Base-by-base conservation (phyloP, 768 basidiomycete species). In the Boletus patriciae region DNA sequence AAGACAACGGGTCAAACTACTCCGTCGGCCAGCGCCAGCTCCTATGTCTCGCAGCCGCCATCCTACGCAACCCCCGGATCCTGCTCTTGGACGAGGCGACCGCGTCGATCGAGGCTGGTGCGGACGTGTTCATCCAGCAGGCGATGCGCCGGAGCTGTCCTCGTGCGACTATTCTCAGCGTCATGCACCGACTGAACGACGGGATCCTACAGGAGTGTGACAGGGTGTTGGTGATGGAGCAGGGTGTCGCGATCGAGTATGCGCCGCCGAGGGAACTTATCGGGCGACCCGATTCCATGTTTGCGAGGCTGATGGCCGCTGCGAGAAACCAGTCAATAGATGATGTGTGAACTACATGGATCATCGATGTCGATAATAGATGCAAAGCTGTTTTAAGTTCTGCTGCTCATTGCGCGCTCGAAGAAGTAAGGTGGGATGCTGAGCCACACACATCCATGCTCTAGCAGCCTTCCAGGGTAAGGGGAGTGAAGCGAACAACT, bases 11-110 rank as follows among this genome's bases (percentile, higher is more conserved):
- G 2, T 83, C 87, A 6, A 86, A 82, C 51, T 73, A 94, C 60
- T 92, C 89, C 60, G 96, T 96, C 42, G 95, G 95, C 7, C 95
- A 98, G 76, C 83, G 84, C 66, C 95, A 97, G 73, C 74, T 95
- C 11, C 70, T 98, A 25, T 90, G 91, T 16, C 85, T 72, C 37
- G 70, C 70, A 21, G 62, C 58, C 38, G 70, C 68, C 41, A 66
- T 70, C 58, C 60, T 72, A 1, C 65, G 71, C 48, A 68, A 72
- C 44, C 71, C 69, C 21, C 65, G 50, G 46, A 72, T 72, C 43
- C 52, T 72, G 5, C 58, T 71, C 3, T 54, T 72, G 59, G 70
- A 72, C 55, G 70, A 72, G 56, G 70, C 70, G 34, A 71, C 69
- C 1, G 89, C 87, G 13, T 87, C 88, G 31, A 80, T 98, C 53